Conservation (phyloP, 2,329 filamentous ascomycete genomes). For the Emergomyces pasteurianus region DNA sequence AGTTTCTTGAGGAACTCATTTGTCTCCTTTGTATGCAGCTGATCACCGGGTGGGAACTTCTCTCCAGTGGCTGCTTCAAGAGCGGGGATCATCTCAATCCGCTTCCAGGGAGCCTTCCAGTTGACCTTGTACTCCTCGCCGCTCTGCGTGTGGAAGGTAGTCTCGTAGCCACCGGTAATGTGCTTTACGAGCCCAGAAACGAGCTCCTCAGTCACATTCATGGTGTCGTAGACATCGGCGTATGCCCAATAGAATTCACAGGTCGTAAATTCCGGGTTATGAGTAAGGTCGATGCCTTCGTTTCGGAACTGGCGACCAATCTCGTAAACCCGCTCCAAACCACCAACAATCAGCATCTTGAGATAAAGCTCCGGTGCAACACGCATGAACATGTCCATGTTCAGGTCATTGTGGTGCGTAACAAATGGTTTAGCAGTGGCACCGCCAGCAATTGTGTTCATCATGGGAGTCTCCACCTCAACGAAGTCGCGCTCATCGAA, state of each 20-base stretch:
- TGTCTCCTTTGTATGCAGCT: conserved; percentile 82
- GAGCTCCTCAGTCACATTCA: conserved; percentile 85
- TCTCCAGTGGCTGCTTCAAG: conserved; percentile 82
- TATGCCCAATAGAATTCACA: conserved; percentile 97
- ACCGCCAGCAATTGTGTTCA: conserved; percentile 90
- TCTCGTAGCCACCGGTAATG: conserved; percentile 73
- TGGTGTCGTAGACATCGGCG: conserved; percentile 80
- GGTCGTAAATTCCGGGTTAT: conserved; percentile 97
- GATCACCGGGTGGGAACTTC: conserved; percentile 81
- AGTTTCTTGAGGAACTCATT: conserved; percentile 75
- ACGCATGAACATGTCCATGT: conserved; percentile 91
- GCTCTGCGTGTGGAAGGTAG: conserved; percentile 72
- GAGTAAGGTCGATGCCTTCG: conserved; percentile 79
- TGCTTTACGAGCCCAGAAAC: conserved; percentile 82
- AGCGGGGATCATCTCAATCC: conserved; percentile 89
- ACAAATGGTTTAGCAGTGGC: conserved; percentile 91
- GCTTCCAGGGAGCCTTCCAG: conserved; percentile 90
- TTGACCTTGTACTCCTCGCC: conserved; percentile 86
- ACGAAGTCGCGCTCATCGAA: conserved; percentile 81
- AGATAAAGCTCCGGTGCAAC: conserved; percentile 92
- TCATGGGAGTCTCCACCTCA: conserved; percentile 94
- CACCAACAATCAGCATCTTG: conserved; percentile 92
- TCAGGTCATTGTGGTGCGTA: conserved; percentile 90
- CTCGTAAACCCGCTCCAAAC: conserved; percentile 89
- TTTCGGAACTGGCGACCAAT: conserved; percentile 94